Evolutionary conservation across 208 protist species (phyloP), one percentile per base, ranked within the genome.

Genomic region (Lotmaria passim): DNA sequence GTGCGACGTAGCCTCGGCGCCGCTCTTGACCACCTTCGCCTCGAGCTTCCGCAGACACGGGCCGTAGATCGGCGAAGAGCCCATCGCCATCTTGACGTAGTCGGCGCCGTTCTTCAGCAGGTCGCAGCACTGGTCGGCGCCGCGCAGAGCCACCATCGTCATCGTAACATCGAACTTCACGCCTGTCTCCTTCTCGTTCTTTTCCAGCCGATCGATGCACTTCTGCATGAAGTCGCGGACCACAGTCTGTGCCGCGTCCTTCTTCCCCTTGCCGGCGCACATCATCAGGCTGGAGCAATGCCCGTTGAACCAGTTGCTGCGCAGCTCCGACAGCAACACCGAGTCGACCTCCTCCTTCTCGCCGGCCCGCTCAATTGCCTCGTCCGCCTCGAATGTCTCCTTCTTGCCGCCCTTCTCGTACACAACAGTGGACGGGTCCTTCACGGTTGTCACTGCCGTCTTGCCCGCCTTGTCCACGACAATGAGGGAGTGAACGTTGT

Each of bases 401-500:
- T 88, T 85, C 76, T 86, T 87, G 56, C 88, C 88, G 41, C 58
- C 65, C 53, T 86, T 81, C 69, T 84, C 75, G 50, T 78, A 83
- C 19, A 86, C 61, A 4, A 93, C 60, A 0, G 75, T 85, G 51
- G 78, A 80, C 23, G 85, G 75, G 72, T 91, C 78, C 68, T 79
- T 82, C 17, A 91, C 75, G 28, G 63, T 70, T 28, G 63, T 66
- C 34, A 76, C 55, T 11, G 44, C 34, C 7, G 41, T 44, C 41
- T 26, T 53, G 15, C 73, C 62, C 30, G 30, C 51, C 26, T 67
- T 78, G 52, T 90, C 85, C 17, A 91, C 73, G 21, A 93, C 48
- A 43, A 90, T 60, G 28, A 93, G 78, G 26, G 88, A 83, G 76
- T 93, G 88, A 50, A 93, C 74, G 62, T 93, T 83, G 78, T 89